A percentile compares a stretch with the other conserved stretches of the same genome.
These are phyloP conservation scores for Tricholoma matsutake DNA, from an alignment of 768 basidiomycete species.

Conservation along the genomic window DNA sequence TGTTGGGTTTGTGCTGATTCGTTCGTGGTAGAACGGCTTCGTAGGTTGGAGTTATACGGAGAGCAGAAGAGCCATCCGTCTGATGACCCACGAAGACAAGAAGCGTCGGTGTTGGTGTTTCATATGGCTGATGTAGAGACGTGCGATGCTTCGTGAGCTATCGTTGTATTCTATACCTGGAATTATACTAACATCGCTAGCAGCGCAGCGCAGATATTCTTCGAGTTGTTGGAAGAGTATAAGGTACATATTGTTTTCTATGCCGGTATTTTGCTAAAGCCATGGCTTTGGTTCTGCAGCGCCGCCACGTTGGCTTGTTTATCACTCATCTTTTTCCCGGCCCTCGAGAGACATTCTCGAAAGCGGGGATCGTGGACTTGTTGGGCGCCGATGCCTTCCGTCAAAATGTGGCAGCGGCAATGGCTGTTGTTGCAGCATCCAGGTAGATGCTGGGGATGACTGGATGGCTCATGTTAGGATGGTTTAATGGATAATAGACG, in stretches of 20 bases:
- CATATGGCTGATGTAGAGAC: constrained; percentile 91
- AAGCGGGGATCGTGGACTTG: constrained; percentile 50
- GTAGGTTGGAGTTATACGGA: constrained; percentile 89
- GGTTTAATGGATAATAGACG: neutral
- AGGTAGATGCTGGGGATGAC: constrained; percentile 5
- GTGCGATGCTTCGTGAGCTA: constrained; percentile 83
- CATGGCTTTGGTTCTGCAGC: constrained; percentile 26
- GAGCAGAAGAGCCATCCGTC: constrained; percentile 79
- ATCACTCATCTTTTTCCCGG: constrained; percentile 46
- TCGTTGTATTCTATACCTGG: neutral
- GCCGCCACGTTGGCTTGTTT: constrained; percentile 48
- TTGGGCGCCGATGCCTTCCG: constrained; percentile 47
- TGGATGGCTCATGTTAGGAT: neutral
- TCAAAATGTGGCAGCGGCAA: constrained; percentile 50
- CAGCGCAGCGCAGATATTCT: constrained; percentile 82
- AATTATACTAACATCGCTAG: constrained; percentile 7
- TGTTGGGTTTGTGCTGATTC: neutral
- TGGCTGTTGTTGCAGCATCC: constrained; percentile 36
- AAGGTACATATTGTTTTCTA: constrained; percentile 39
- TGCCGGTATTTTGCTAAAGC: neutral
- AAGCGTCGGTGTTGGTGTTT: constrained; percentile 80
- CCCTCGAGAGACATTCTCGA: constrained; percentile 40
- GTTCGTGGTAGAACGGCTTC: constrained; percentile 57
- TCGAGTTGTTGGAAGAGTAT: constrained; percentile 77
- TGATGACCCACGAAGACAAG: constrained; percentile 74